Evolutionary conservation across 352 stramenopile species (phyloP), one percentile per base, ranked within the genome.

Genomic region (Globisporangium ultimum): DNA sequence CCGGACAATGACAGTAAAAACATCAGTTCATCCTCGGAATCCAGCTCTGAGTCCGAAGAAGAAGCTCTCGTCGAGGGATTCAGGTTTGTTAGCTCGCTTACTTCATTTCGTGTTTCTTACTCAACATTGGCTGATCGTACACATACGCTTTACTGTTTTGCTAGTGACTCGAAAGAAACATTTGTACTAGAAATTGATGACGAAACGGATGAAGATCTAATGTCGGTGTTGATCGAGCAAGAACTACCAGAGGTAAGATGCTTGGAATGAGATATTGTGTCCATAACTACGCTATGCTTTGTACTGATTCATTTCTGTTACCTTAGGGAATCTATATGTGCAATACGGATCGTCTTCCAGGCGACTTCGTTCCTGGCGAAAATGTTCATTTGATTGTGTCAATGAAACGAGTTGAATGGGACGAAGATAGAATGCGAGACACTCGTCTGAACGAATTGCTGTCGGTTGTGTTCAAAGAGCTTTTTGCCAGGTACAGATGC

Each of bases 161-260:
- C 38, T 43, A 91, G 85, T 47, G 85, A 94, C 61, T 89, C 80
- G 15, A 91, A 91, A 51, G 71, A 92, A 41, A 92, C 88, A 15
- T 97, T 96, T 64, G 85, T 97, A 6, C 64, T 96, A 21, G 87
- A 97, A 56, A 94, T 97, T 40, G 90, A 97, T 53, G 90, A 97
- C 58, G 90, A 97, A 70, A 96, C 88, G 0, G 89, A 97, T 53
- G 90, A 97, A 79, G 89, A 97, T 55, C 62, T 95, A 6, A 95
- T 97, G 87, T 95, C 90, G 3, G 89, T 95, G 3, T 55, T 97
- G 8, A 72, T 97, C 8, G 87, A 97, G 60, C 86, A 96, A 51
- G 82, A 91, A 48, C 62, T 95, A 5, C 83, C 87, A 10, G 87
- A 91, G 70, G 80, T 86, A 52, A 17, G 24, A 32, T 6, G 5